These are phyloP conservation scores for Eudorina sp. DNA, from an alignment of 139 green algal genomes.

Conservation along the genomic window DNA sequence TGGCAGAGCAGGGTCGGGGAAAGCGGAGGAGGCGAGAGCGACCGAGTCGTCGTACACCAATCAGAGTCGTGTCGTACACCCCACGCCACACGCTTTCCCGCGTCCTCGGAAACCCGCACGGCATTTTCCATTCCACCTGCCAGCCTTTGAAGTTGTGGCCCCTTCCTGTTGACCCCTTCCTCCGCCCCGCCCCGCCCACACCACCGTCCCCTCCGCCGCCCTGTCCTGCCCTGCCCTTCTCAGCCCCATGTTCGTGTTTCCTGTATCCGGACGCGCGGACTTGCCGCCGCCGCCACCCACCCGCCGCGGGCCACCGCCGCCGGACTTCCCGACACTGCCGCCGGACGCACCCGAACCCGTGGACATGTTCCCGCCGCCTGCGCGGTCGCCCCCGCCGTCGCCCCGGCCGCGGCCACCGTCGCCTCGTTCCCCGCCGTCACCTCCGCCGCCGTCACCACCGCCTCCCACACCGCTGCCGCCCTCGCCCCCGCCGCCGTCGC, in stretches of 20 bases:
- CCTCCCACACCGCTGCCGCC: neutral
- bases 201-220: neutral
- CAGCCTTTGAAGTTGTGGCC: neutral
- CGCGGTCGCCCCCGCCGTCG: neutral
- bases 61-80: neutral
- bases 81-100: neutral
- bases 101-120: neutral
- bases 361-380: neutral
- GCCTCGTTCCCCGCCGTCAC: neutral
- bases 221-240: neutral
- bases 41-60: neutral
- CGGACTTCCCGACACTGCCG: constrained; percentile 4
- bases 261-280: neutral
- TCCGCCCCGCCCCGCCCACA: neutral
- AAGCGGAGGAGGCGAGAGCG: neutral
- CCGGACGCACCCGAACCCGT: constrained; percentile 14
- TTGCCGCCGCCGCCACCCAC: neutral
- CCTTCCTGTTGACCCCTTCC: too few species aligned
- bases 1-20: neutral
- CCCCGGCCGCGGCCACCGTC: neutral
- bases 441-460: neutral
- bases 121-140: neutral
- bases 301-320: neutral
- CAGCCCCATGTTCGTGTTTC: constrained; percentile 38
- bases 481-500: neutral